phyloP scores from a whole-genome alignment of 768 basidiomycete genomes.

The Hebeloma cylindrosporum region DNA sequence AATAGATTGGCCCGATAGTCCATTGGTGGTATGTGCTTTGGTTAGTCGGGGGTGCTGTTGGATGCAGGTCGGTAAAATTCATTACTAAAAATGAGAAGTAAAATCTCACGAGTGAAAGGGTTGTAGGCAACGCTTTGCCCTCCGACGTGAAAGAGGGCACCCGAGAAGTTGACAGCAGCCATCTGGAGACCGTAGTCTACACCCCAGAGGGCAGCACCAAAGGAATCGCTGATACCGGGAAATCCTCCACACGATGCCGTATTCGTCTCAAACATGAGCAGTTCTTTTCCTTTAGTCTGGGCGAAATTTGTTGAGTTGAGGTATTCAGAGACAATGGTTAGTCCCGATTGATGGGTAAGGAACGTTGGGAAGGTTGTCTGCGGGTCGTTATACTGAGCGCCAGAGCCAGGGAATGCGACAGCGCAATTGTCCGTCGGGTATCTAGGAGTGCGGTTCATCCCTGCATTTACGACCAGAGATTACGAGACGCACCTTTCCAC shows the following conservation, averaged over 20 bases:
- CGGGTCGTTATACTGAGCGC: slow-evolving; percentile 37
- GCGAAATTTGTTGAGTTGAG: slow-evolving; percentile 52
- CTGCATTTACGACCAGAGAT: slow-evolving; percentile 11
- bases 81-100: slow-evolving; percentile 5
- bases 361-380: slow-evolving; percentile 54
- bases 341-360: slow-evolving; percentile 59
- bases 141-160: slow-evolving; percentile 55
- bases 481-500: slow-evolving; percentile 53
- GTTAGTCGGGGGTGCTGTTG: slow-evolving; percentile 55
- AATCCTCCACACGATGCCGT: slow-evolving; percentile 72
- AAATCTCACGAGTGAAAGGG: slow-evolving; percentile 39
- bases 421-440: slow-evolving; percentile 62
- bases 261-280: slow-evolving; percentile 74
- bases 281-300: slow-evolving; percentile 39
- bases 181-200: slow-evolving; percentile 61
- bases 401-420: slow-evolving; percentile 46
- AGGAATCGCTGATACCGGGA: slow-evolving; percentile 59
- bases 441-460: slow-evolving; percentile 26
- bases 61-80: neutral
- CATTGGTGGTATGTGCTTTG: slow-evolving; percentile 62
- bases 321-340: slow-evolving; percentile 52
- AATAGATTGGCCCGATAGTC: slow-evolving; percentile 78
- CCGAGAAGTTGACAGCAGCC: slow-evolving; percentile 55
- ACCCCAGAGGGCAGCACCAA: slow-evolving; percentile 64
- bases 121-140: slow-evolving; percentile 68